A percentile compares a stretch with the other conserved stretches of the same genome.
phyloP scores from a whole-genome alignment of 768 basidiomycete species.

The Gloeophyllum trabeum region DNA sequence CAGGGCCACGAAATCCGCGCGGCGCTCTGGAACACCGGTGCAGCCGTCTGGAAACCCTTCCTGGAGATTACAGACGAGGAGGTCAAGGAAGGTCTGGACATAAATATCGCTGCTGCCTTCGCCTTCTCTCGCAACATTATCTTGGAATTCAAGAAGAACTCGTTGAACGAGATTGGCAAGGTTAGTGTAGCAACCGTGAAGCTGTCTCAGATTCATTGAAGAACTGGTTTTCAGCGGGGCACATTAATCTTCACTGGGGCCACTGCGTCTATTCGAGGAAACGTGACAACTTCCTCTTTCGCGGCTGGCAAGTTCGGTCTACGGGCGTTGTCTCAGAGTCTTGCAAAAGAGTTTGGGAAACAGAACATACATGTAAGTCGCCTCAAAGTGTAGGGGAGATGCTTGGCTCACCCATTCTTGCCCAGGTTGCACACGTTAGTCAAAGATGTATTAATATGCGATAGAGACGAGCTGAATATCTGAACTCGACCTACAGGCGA shows the following conservation, averaged over 20 bases:
- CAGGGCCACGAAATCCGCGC: slow-evolving; percentile 22
- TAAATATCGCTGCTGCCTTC: slow-evolving; percentile 25
- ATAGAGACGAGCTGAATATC: background rate
- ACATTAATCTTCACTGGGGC: slow-evolving; percentile 33
- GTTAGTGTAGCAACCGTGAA: too few species aligned
- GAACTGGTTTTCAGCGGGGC: slow-evolving; percentile 21
- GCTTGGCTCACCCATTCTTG: too few species aligned
- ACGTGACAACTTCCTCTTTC: slow-evolving; percentile 25
- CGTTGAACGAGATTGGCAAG: slow-evolving; percentile 18
- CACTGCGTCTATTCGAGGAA: slow-evolving; percentile 28
- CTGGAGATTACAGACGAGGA: slow-evolving; percentile 26
- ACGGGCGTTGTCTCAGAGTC: slow-evolving; percentile 21
- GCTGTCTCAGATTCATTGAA: too few species aligned
- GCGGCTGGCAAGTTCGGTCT: slow-evolving; percentile 29
- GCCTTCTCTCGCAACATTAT: slow-evolving; percentile 25
- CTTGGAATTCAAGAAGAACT: slow-evolving; percentile 20
- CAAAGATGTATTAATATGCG: background rate
- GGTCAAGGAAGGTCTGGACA: slow-evolving; percentile 15
- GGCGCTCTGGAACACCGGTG: slow-evolving; percentile 27
- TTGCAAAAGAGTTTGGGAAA: slow-evolving; percentile 19
- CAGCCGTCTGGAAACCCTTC: slow-evolving; percentile 25
- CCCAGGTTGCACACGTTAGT: slow-evolving; percentile 56
- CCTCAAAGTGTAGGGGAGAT: background rate
- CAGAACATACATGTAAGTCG: slow-evolving; percentile 19
- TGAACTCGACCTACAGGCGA: slow-evolving; percentile 26